These are phyloP conservation scores for Candida sp. DNA, from an alignment of 1,139 yeast species.

Conservation along the genomic window DNA sequence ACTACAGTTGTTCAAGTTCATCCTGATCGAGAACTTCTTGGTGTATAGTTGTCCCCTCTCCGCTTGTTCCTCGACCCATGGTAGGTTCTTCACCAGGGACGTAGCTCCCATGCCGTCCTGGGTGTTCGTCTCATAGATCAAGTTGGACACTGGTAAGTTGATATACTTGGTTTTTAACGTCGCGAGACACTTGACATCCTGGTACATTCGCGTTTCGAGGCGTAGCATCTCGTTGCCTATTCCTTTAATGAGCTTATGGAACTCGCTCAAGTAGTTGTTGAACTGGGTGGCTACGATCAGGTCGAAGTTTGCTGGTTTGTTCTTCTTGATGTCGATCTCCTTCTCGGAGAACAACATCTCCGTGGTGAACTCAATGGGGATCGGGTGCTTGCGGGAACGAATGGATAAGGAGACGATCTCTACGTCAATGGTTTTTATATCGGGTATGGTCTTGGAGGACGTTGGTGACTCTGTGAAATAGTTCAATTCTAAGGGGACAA, in stretches of 20 bases:
- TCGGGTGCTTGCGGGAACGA: conserved; percentile 35
- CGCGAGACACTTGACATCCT: conserved; percentile 43
- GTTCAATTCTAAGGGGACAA: conserved; percentile 39
- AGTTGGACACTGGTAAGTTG: conserved; percentile 23
- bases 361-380: conserved; percentile 47
- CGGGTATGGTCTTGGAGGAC: conserved; percentile 19
- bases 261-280: conserved; percentile 28
- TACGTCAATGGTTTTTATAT: conserved; percentile 34
- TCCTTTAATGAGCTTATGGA: conserved; percentile 33
- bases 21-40: conserved; percentile 29
- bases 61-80: conserved; percentile 27
- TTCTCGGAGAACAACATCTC: conserved; percentile 41
- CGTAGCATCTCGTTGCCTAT: conserved; percentile 39
- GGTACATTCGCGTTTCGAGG: conserved; percentile 40
- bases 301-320: conserved; percentile 30
- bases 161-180: conserved; percentile 36
- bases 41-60: conserved; percentile 24
- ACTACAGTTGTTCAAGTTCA: conserved; percentile 30
- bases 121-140: conserved; percentile 17
- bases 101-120: conserved; percentile 22
- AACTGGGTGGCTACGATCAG: conserved; percentile 35
- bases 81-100: conserved; percentile 23
- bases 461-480: conserved; percentile 26
- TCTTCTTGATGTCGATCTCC: conserved; percentile 21
- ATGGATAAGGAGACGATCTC: conserved; percentile 44